Evolutionary conservation across 2,329 filamentous ascomycete species (phyloP).

Genomic region (Neurospora sp.): DNA sequence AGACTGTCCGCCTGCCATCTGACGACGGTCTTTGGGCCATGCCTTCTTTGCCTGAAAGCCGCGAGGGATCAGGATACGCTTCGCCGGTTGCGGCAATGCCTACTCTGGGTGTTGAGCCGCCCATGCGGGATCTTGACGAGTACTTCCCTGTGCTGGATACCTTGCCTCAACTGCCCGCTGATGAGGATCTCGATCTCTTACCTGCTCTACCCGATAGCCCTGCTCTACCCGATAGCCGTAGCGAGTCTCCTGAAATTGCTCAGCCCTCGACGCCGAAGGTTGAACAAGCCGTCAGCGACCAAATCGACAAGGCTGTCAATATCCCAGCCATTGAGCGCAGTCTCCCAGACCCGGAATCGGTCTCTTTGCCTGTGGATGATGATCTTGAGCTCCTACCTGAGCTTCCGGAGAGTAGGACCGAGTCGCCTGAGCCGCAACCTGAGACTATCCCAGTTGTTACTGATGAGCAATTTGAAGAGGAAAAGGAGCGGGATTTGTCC

Average conservation of each 20-base stretch:
- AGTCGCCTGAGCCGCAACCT: neutral
- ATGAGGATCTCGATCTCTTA: neutral
- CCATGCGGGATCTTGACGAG: neutral
- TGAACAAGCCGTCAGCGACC: neutral
- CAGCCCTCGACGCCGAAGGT: neutral
- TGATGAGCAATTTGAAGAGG: neutral
- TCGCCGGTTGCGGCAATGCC: neutral
- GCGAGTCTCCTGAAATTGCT: neutral
- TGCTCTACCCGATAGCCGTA: neutral
- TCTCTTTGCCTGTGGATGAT: neutral
- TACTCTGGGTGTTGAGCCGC: neutral
- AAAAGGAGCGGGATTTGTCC: neutral
- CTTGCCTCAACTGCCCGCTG: neutral
- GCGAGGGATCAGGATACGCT: neutral
- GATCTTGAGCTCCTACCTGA: neutral
- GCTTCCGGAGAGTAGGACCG: conserved; percentile 2
- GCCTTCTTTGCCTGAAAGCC: neutral
- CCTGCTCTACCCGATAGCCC: neutral
- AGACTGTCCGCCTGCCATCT: neutral
- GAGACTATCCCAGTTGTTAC: neutral
- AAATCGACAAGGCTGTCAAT: neutral
- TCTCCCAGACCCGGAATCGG: neutral
- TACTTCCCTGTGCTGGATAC: neutral
- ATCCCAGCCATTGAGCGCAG: neutral
- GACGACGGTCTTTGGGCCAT: neutral